Base-by-base conservation (phyloP, 2,329 filamentous ascomycete genomes). In the Biscogniauxia marginata region DNA sequence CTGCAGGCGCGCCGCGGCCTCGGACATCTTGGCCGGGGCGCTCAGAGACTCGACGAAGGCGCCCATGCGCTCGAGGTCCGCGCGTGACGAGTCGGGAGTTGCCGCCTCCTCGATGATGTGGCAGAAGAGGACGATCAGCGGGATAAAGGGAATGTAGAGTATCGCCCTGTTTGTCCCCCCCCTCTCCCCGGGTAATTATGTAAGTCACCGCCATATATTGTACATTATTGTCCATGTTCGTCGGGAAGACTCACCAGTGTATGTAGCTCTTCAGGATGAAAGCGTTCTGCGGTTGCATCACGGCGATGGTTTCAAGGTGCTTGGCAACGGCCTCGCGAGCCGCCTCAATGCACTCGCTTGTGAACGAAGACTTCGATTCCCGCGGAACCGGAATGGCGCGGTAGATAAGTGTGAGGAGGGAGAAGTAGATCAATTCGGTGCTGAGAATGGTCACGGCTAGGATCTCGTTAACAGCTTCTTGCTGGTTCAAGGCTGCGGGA, bases 41-140 rank as follows among this genome's bases (percentile, higher is more conserved):
- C 80, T 75, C 2, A 88, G 77, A 2, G 82, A 85, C 19, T 72
- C 68, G 49, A 82, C 79, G 61, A 88, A 88, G 1, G 80, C 76
- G 34, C 78, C 76, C 1, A 89, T 74, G 0, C 80, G 76, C 24
- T 72, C 64, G 4, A 89, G 75, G 60, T 89, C 85, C 9, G 65
- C 63, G 19, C 73, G 70, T 22, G 77, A 70, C 5, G 80, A 75
- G 2, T 73, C 79, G 0, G 81, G 80, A 5, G 30, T 13, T 4
- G 9, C 30, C 16, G 30, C 30, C 9, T 34, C 30, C 63, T 86
- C 82, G 48, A 84, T 78, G 52, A 83, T 73, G 57, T 82, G 78
- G 64, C 80, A 83, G 68, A 86, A 85, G 22, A 85, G 72, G 22
- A 84, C 79, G 53, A 84, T 83, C 63, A 84, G 84, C 1, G 83